phyloP scores from a whole-genome alignment of 2,329 filamentous ascomycete genomes.

The Pestalotiopsis fici region DNA sequence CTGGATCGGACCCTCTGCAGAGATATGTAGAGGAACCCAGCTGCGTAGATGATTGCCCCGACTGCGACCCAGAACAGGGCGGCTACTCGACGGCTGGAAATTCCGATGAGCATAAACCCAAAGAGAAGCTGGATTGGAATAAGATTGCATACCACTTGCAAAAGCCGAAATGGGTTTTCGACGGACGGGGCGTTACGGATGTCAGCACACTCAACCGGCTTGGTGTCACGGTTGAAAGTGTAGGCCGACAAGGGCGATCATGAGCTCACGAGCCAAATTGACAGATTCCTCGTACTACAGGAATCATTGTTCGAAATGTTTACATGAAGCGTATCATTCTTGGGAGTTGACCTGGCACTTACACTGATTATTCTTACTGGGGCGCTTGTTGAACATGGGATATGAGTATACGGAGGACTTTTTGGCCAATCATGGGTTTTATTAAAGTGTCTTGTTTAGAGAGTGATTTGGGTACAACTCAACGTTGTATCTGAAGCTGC shows the following conservation, averaged over 20 bases:
- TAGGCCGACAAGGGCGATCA: constrained; percentile 42
- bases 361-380: background rate
- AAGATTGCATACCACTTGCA: constrained; percentile 50
- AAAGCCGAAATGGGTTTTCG: constrained; percentile 57
- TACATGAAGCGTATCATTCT: background rate
- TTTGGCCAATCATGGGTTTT: background rate
- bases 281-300: background rate
- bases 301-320: background rate
- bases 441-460: background rate
- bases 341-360: background rate
- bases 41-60: constrained; percentile 48
- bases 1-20: constrained; percentile 43
- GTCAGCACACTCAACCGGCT: constrained; percentile 47
- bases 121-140: constrained; percentile 53
- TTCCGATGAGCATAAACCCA: constrained; percentile 44
- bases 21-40: constrained; percentile 45
- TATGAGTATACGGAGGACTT: background rate
- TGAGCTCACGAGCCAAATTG: background rate
- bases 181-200: constrained; percentile 56
- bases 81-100: constrained; percentile 44
- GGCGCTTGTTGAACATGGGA: background rate
- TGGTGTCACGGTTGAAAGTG: constrained; percentile 53
- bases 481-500: background rate
- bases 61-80: constrained; percentile 45
- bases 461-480: background rate